A percentile compares a stretch with the other conserved stretches of the same genome.
These are phyloP conservation scores for Xylariaceae sp. DNA, from an alignment of 2,329 filamentous ascomycete species.

Conservation along the genomic window DNA sequence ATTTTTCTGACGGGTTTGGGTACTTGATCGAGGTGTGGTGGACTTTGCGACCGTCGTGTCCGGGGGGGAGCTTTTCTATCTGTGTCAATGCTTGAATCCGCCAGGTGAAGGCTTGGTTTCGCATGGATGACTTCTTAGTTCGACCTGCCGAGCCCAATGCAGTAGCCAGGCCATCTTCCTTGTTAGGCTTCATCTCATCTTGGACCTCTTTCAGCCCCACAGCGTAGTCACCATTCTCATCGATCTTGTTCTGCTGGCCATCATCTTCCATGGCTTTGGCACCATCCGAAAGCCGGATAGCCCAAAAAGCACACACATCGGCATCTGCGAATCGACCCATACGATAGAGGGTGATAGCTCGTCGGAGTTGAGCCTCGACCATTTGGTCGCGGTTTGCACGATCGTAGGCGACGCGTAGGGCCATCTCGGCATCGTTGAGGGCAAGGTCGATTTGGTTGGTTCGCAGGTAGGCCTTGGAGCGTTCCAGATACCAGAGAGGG, in stretches of 20 bases:
- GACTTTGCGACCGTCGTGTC: constrained; percentile 55
- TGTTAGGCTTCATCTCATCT: constrained; percentile 28
- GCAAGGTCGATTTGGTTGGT: constrained; percentile 67
- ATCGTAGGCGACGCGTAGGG: constrained; percentile 65
- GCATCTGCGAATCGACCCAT: constrained; percentile 78
- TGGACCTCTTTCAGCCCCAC: constrained; percentile 46
- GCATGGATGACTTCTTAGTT: constrained; percentile 36
- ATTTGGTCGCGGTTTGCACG: constrained; percentile 79
- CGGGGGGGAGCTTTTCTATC: constrained; percentile 53
- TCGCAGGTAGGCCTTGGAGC: constrained; percentile 79
- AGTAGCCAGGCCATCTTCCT: constrained; percentile 31
- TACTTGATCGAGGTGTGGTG: constrained; percentile 48
- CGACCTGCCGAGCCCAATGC: constrained; percentile 29
- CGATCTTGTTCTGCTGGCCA: constrained; percentile 47
- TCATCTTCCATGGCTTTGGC: constrained; percentile 47
- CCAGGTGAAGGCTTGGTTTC: constrained; percentile 53
- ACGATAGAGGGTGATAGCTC: constrained; percentile 75
- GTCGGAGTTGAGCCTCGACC: constrained; percentile 80
- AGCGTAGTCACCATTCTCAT: constrained; percentile 56
- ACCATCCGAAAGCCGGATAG: constrained; percentile 51
- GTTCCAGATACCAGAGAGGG: constrained; percentile 80
- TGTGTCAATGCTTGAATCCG: constrained; percentile 55
- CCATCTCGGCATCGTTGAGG: constrained; percentile 72
- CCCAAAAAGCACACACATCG: constrained; percentile 70
- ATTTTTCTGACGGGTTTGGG: constrained; percentile 38